Base-by-base conservation (phyloP, 192 early-diverging fungal species). In the Mortierella alpina region DNA sequence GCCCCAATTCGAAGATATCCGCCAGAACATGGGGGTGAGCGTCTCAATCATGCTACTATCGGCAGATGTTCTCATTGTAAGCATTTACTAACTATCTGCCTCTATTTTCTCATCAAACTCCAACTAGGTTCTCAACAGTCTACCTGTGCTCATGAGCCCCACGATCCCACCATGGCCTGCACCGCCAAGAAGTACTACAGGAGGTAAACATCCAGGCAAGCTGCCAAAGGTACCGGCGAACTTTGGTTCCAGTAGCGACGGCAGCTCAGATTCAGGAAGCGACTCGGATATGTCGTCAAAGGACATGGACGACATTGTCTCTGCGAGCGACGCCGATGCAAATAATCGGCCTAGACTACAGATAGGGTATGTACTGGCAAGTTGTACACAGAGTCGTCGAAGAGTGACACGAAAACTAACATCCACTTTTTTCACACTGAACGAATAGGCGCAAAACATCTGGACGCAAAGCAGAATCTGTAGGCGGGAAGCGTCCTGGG, bases 181-280 rank as follows among this genome's bases (percentile, higher is more conserved):
- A 8, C 69, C 75, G 22, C 18, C 52, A 42, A 63, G 75, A 20
- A 72, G 59, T 62, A 20, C 48, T 4, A 79, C 68, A 0, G 75
- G 75, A 59, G 75, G 75, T 20, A 79, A 79, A 59, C 75, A 71
- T n/a, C 75, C 75, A 23, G 75, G 75, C 42, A 79, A 79, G 52
- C 41, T 79, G 17, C 75, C 75, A 14, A 79, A 54, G 17, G 68
- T 55, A 14, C 57, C 75, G 4, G 47, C 59, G 11, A 49, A 51
- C 14, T 13, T 66, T 31, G 63, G 57, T 18, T 49, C 45, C 12
- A 79, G 68, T 39, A 70, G 68, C 46, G 69, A 79, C 41, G 69
- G 72, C 50, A 69, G 75, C 45, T 79, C 75, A 10, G 62, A 66
- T 9, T 71, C 75, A 8, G 69, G 64, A 42, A 69, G 67, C 11